Conservation (phyloP, 176 grass and related monocot genomes). For the Rhynchospora tenuis region DNA sequence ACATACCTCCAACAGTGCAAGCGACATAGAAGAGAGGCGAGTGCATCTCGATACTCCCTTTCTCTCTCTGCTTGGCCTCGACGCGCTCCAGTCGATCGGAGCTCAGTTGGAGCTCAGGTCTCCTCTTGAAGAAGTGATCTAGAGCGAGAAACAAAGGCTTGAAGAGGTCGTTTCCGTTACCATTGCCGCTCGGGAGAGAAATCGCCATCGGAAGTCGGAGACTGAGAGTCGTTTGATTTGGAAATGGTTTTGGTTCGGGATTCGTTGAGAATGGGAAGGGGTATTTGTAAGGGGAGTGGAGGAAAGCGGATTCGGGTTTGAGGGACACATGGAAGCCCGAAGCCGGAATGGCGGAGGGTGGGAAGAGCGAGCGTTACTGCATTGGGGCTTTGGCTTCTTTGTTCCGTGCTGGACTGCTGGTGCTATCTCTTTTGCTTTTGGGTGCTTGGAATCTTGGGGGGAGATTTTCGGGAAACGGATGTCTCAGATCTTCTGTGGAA, state of each 20-base stretch:
- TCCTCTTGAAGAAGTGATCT: background rate
- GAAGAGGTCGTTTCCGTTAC: background rate
- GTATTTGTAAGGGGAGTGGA: background rate
- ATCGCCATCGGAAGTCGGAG: background rate
- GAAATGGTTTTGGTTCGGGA: background rate
- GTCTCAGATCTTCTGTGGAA: too few relatives aligned
- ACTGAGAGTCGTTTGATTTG: background rate
- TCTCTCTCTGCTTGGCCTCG: background rate
- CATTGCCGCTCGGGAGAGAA: background rate
- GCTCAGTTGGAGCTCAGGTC: background rate
- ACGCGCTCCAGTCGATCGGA: background rate
- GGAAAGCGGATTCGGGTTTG: background rate
- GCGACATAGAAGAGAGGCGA: conserved; percentile 68
- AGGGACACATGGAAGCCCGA: background rate
- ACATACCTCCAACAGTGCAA: conserved; percentile 46
- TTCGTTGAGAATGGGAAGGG: background rate
- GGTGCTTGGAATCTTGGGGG: background rate
- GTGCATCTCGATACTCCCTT: conserved; percentile 38
- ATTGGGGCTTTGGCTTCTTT: background rate
- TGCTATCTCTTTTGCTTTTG: background rate
- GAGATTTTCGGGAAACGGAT: too few relatives aligned
- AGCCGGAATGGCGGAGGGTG: background rate
- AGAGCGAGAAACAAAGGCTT: conserved; percentile 6
- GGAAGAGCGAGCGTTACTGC: background rate
- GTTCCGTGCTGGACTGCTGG: background rate